Percentiles rank a stretch among this genome's conserved stretches.
Evolutionary conservation across 352 stramenopile species (phyloP).

Genomic region (Phytophthora idaei): DNA sequence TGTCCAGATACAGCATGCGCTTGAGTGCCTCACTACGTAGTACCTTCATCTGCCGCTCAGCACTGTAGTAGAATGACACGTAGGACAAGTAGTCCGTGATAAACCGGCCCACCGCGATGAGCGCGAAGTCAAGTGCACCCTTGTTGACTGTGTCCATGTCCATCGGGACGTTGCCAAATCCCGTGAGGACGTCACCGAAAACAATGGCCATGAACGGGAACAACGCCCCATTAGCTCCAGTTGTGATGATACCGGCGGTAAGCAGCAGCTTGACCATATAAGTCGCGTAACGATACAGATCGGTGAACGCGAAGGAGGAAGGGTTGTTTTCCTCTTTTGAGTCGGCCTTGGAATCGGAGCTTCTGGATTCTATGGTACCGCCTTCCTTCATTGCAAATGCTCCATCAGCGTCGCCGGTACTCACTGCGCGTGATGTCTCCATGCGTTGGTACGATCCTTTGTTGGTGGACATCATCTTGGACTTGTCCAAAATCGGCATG

Average conservation of each 20-base stretch:
- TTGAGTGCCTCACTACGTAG: slow-evolving; percentile 40
- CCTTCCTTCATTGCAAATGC: neutral
- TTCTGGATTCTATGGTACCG: slow-evolving; percentile 16
- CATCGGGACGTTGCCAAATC: slow-evolving; percentile 32
- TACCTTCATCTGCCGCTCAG: slow-evolving; percentile 49
- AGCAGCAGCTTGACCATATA: slow-evolving; percentile 36
- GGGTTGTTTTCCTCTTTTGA: neutral
- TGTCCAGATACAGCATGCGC: slow-evolving; percentile 52
- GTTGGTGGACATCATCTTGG: neutral
- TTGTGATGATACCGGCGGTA: slow-evolving; percentile 28
- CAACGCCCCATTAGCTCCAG: slow-evolving; percentile 40
- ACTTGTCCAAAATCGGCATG: slow-evolving; percentile 7
- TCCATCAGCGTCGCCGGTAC: neutral
- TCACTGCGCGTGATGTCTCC: slow-evolving; percentile 9
- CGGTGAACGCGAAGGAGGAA: slow-evolving; percentile 29
- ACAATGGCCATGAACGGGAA: slow-evolving; percentile 54
- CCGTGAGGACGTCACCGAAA: slow-evolving; percentile 44
- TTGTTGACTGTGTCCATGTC: slow-evolving; percentile 33
- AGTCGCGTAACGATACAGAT: slow-evolving; percentile 48
- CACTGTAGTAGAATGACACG: slow-evolving; percentile 37
- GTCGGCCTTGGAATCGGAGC: slow-evolving; percentile 13
- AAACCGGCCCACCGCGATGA: slow-evolving; percentile 46
- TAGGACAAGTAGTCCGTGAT: slow-evolving; percentile 43
- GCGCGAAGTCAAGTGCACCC: slow-evolving; percentile 33
- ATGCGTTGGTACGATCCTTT: slow-evolving; percentile 8